phyloP scores from a whole-genome alignment of 345 rosid species.

The Aethionema arabicum region DNA sequence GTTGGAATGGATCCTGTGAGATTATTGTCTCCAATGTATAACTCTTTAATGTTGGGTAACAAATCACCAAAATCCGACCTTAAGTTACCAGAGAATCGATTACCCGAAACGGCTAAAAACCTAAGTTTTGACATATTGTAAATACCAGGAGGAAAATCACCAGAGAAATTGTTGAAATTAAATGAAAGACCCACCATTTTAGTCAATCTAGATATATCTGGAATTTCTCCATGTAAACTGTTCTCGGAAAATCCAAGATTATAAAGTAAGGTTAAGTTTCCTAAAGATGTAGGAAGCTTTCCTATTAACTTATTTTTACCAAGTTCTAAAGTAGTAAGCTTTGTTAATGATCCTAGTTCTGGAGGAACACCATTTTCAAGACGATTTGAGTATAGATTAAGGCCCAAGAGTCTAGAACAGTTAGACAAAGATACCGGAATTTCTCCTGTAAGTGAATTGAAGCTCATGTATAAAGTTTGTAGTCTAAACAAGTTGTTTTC shows the following conservation, averaged over 20 bases:
- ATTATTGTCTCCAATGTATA: neutral
- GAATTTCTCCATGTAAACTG: slow-evolving; percentile 2
- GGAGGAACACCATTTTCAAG: slow-evolving; percentile 7
- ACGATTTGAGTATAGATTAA: slow-evolving; percentile 4
- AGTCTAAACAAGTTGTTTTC: slow-evolving; percentile 3
- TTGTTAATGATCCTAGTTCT: slow-evolving; percentile 18
- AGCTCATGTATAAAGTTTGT: neutral
- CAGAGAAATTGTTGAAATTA: neutral
- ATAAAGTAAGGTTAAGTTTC: slow-evolving; percentile 20
- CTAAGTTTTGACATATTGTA: slow-evolving; percentile 19
- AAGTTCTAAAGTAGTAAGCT: neutral
- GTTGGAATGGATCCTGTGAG: slow-evolving; percentile 1
- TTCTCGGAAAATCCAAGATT: neutral
- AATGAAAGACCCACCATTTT: neutral
- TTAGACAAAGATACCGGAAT: neutral
- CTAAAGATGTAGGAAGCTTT: slow-evolving; percentile 20
- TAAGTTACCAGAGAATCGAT: neutral
- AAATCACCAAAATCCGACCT: slow-evolving; percentile 11
- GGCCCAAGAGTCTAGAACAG: slow-evolving; percentile 11
- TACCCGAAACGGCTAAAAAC: neutral
- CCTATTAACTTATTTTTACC: slow-evolving; percentile 7
- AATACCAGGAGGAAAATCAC: neutral
- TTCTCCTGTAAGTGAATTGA: neutral
- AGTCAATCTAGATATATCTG: neutral
- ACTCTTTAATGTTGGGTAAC: neutral